Evolutionary conservation across 805 yeast species (phyloP).

Genomic region (Zygosaccharomyces gambellarensis): DNA sequence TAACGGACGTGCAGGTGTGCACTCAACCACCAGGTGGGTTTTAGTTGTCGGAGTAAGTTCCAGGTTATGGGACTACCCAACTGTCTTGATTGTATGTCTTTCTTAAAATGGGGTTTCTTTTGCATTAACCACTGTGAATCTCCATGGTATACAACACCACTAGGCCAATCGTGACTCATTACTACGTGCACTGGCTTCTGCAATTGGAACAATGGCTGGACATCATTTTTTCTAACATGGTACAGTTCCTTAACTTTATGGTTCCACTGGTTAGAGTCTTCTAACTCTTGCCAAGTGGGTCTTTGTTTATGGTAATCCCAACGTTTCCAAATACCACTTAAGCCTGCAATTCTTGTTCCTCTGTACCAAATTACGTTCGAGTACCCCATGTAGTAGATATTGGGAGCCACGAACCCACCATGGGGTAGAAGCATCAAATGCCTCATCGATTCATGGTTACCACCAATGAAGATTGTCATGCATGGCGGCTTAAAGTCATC

Average conservation of each 20-base stretch:
- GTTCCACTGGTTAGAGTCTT: constrained; percentile 28
- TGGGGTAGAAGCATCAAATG: constrained; percentile 64
- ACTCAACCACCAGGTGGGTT: constrained; percentile 77
- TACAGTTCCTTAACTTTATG: constrained; percentile 40
- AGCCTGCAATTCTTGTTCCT: constrained; percentile 74
- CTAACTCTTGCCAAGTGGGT: constrained; percentile 45
- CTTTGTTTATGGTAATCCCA: constrained; percentile 44
- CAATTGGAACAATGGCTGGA: constrained; percentile 48
- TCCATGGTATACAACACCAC: constrained; percentile 65
- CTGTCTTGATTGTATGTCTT: constrained; percentile 53
- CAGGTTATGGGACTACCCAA: constrained; percentile 72
- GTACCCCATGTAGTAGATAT: constrained; percentile 79
- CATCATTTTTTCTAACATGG: constrained; percentile 56
- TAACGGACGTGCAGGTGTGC: constrained; percentile 83
- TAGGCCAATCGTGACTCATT: constrained; percentile 94
- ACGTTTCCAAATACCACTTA: constrained; percentile 76
- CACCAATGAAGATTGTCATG: constrained; percentile 81
- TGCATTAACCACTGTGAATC: constrained; percentile 45
- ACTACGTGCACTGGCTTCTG: constrained; percentile 45
- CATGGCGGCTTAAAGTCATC: constrained; percentile 45
- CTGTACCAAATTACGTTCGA: constrained; percentile 67
- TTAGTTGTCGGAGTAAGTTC: constrained; percentile 46
- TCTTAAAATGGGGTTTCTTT: constrained; percentile 60
- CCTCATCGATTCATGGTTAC: constrained; percentile 89
- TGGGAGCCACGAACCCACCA: constrained; percentile 94